phyloP scores from a whole-genome alignment of 306 rosid genomes.

The Prunus fruticosa region DNA sequence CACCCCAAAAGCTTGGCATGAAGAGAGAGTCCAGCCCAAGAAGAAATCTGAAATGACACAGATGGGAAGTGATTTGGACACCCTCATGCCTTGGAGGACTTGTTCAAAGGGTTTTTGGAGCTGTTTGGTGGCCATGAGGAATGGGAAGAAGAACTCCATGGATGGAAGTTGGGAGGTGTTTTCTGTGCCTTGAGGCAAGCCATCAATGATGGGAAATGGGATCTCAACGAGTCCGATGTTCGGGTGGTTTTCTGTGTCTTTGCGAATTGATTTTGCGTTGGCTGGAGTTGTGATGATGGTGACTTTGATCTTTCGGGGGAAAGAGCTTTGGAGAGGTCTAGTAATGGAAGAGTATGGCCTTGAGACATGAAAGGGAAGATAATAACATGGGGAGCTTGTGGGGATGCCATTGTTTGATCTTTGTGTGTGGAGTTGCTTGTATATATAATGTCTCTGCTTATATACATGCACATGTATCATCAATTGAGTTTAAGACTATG shows the following conservation, averaged over 20 bases:
- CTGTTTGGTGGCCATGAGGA: conserved; percentile 23
- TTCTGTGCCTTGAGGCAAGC: conserved; percentile 33
- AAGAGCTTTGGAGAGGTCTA: conserved; percentile 33
- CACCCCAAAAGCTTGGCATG: conserved; percentile 20
- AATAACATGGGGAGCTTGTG: conserved; percentile 6
- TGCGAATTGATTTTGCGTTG: conserved; percentile 12
- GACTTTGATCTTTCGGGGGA: conserved; percentile 21
- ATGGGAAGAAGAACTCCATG: not conserved
- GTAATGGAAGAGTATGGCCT: conserved; percentile 37
- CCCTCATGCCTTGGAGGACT: conserved; percentile 12
- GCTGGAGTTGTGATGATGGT: conserved; percentile 34
- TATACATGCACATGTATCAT: not conserved
- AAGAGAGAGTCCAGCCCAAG: conserved; percentile 25
- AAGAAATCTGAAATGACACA: conserved; percentile 37
- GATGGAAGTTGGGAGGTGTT: conserved; percentile 25
- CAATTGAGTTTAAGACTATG: not conserved
- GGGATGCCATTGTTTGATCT: conserved; percentile 2
- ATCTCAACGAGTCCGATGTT: conserved; percentile 15
- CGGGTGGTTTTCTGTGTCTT: not conserved
- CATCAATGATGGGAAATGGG: conserved; percentile 24
- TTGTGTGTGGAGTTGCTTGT: not conserved
- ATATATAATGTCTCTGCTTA: not conserved
- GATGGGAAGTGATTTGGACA: conserved; percentile 7
- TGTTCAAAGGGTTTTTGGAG: conserved; percentile 26
- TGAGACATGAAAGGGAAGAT: conserved; percentile 46